These are phyloP conservation scores for Naematelia aurantialba DNA, from an alignment of 768 basidiomycete genomes.

Conservation along the genomic window DNA sequence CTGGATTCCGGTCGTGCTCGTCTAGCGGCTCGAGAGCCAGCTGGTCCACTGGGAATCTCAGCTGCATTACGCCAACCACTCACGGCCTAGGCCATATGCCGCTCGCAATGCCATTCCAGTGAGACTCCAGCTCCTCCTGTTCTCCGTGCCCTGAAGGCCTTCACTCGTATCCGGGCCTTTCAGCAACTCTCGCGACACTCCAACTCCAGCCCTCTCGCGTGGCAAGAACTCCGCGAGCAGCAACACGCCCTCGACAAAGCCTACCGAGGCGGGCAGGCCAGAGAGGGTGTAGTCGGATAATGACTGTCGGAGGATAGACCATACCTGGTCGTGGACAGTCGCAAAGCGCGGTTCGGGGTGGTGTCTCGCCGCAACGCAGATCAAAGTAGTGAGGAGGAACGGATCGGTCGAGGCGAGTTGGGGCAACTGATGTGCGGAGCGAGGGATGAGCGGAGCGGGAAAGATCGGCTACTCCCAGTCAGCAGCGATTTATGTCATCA, in stretches of 20 bases:
- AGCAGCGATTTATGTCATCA: neutral
- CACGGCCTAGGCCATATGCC: constrained; percentile 43
- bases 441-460: constrained; percentile 39
- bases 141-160: constrained; percentile 43
- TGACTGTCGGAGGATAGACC: constrained; percentile 36
- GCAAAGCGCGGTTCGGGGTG: constrained; percentile 24
- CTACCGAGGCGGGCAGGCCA: constrained; percentile 35
- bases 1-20: constrained; percentile 14
- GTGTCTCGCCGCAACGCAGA: constrained; percentile 39
- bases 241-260: constrained; percentile 46
- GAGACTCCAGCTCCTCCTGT: constrained; percentile 43
- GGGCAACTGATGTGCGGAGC: constrained; percentile 24
- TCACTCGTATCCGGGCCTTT: constrained; percentile 12
- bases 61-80: constrained; percentile 10
- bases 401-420: constrained; percentile 29
- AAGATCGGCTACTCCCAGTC: constrained; percentile 29
- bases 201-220: constrained; percentile 13
- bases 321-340: constrained; percentile 37
- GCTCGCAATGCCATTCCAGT: constrained; percentile 45
- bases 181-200: constrained; percentile 13
- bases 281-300: constrained; percentile 37
- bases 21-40: constrained; percentile 31
- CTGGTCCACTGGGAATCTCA: constrained; percentile 26
- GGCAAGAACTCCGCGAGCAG: constrained; percentile 46
- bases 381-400: constrained; percentile 33